Base-by-base conservation (phyloP, 1,139 yeast genomes). In the Candida sp. region DNA sequence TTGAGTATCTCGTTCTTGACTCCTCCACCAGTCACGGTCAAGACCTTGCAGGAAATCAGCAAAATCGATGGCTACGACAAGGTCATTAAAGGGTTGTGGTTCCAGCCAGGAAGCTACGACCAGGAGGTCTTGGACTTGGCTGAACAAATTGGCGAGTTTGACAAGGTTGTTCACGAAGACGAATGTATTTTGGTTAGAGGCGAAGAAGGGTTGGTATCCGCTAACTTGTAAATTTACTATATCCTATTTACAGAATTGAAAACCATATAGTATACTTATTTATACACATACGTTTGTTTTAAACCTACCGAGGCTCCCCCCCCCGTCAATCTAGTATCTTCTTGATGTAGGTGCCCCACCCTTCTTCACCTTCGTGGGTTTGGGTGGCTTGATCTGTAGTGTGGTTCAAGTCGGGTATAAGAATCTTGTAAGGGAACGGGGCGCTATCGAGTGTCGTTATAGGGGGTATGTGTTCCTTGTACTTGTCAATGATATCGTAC, bases 31-130 rank as follows among this genome's bases (percentile, higher is more conserved):
- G 78, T 86, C 9, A 83, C 91, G 2, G 67, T 69, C 17, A 61
- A 68, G 7, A 76, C 85, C 1, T 67, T 89, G 45, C 65, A 74
- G 43, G 78, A 77, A 43, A 72, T 80, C 23, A 63, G 71, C 44
- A 44, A 63, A 6, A 58, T 72, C 50, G 63, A 66, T 1, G 69
- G 72, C 2, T 70, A 66, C 59, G 56, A 65, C 48, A 58, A 58
- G 7, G 54, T 68, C 1, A 70, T 90, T 30, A 80, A 80, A 57
- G 85, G 87, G 0, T 70, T 88, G 30, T 90, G 96, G 96, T 84
- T 88, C 56, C 96, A 90, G 63, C 96, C 96, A 0, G 96, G 96
- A 0, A 80, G 90, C 33, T 88, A 80, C 57, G 85, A 87, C 58
- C 65, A 67, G 6, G 75, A 71, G n/a, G 86, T 84, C 3, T 66